phyloP scores from a whole-genome alignment of 2,329 filamentous ascomycete genomes.

The Periconia sp. region DNA sequence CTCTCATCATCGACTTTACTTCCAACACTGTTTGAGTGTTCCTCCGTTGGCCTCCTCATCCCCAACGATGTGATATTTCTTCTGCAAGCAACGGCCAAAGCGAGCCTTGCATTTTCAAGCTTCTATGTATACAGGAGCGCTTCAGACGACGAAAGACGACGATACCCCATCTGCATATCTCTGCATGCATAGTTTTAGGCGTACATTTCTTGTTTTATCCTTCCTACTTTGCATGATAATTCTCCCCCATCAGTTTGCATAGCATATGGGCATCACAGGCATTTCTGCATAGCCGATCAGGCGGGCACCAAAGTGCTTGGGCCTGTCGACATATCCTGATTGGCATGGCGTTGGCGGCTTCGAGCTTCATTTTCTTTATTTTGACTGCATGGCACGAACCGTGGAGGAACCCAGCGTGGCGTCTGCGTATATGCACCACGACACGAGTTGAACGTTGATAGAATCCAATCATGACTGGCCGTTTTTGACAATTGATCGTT shows the following conservation, averaged over 20 bases:
- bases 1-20: background rate
- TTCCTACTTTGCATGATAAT: background rate
- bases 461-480: background rate
- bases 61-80: background rate
- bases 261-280: constrained; percentile 30
- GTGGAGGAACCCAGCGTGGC: background rate
- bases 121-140: background rate
- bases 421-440: background rate
- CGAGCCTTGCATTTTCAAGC: background rate
- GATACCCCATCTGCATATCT: constrained; percentile 17
- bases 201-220: constrained; percentile 20
- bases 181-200: constrained; percentile 27
- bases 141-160: constrained; percentile 5
- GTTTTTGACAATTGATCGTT: background rate
- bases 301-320: constrained; percentile 43
- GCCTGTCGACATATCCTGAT: constrained; percentile 23
- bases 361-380: background rate
- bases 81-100: constrained; percentile 3
- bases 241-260: constrained; percentile 27
- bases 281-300: constrained; percentile 19
- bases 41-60: background rate
- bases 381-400: background rate
- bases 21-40: background rate
- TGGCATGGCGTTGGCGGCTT: constrained; percentile 30
- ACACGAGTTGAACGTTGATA: background rate